Base-by-base conservation (phyloP, 129 eudicot species). In the Lonicera japonica region DNA sequence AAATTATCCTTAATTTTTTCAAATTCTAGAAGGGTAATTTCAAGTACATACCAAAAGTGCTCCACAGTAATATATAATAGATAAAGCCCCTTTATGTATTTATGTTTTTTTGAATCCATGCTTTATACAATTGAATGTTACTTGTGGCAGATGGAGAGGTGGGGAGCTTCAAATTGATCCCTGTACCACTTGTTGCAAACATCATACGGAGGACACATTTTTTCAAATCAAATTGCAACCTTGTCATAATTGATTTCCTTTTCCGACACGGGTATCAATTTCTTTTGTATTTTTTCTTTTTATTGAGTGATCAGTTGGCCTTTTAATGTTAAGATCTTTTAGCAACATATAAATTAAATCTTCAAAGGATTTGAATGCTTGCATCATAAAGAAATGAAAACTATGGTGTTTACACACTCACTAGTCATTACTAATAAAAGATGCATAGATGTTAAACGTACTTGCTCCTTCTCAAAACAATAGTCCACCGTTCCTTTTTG, bases 241-340 rank as follows among this genome's bases (percentile, higher is more conserved):
- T 90, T 61, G 95, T 86, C 78, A 81, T 90, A 64, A 90, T 83
- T 36, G 95, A 86, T 67, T 83, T 90, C 77, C 80, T 86, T 63
- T 77, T 86, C 72, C 85, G 94, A 34, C 97, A 90, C 53, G 97
- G 97, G 97, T 90, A 90, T 54, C 65, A 38, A 52, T 21, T 43
- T 58, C 50, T 24, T 17, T 43, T 58, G 16, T 54, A 61, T 46
- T 21, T 20, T 22, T 53, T 8, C 25, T 0, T 29, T 10, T 5
- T 50, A 50, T 15, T 1, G 7, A 14, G 12, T 65, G n/a, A 51
- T 52, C 34, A 50, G 55, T 50, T 50, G n/a, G 21, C 55, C 4
- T 50, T 38, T 29, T 29, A 6, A 29, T 29, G 36, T 29, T 29
- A 29, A 29, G 2, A 29, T 29, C 36, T 29, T 29, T 29, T 29